phyloP scores from a whole-genome alignment of 306 rosid genomes.

The Albizia julibrissin region DNA sequence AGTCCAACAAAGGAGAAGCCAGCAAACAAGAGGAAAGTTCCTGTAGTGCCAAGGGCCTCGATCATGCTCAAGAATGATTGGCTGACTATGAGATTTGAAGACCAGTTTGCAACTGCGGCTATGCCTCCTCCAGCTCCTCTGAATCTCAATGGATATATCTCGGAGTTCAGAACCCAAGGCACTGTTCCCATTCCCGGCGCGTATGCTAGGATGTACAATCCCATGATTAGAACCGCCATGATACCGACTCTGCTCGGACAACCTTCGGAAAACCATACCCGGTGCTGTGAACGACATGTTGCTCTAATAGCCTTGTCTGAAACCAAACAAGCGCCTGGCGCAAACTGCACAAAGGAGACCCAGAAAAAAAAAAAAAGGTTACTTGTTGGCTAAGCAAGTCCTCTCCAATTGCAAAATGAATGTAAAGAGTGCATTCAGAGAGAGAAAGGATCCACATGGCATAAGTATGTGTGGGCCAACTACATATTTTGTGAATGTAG shows the following conservation, averaged over 20 bases:
- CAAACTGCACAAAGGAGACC: conserved; percentile 40
- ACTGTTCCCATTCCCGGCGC: conserved; percentile 85
- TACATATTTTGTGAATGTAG: not conserved
- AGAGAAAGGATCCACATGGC: not conserved
- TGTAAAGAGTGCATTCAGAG: not conserved
- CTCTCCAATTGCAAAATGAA: not conserved
- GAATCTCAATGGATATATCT: conserved; percentile 75
- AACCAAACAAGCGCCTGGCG: conserved; percentile 76
- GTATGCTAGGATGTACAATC: conserved; percentile 63
- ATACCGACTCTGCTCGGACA: conserved; percentile 76
- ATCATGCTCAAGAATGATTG: conserved; percentile 69
- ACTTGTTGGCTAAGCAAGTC: not conserved
- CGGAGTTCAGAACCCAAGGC: conserved; percentile 86
- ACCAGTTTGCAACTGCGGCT: conserved; percentile 84
- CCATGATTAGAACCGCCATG: conserved; percentile 65
- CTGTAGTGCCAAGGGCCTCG: conserved; percentile 52
- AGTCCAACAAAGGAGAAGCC: conserved; percentile 63
- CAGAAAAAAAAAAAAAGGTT: not conserved
- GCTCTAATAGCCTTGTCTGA: conserved; percentile 36
- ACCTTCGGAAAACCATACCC: conserved; percentile 71
- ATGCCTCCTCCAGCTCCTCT: conserved; percentile 84
- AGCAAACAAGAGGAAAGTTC: conserved; percentile 77
- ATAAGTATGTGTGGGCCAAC: not conserved
- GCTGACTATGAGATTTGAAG: conserved; percentile 67
- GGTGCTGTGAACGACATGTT: conserved; percentile 37